Evolutionary conservation across 2,329 filamentous ascomycete species (phyloP).

Genomic region (Nothophoma quercina): DNA sequence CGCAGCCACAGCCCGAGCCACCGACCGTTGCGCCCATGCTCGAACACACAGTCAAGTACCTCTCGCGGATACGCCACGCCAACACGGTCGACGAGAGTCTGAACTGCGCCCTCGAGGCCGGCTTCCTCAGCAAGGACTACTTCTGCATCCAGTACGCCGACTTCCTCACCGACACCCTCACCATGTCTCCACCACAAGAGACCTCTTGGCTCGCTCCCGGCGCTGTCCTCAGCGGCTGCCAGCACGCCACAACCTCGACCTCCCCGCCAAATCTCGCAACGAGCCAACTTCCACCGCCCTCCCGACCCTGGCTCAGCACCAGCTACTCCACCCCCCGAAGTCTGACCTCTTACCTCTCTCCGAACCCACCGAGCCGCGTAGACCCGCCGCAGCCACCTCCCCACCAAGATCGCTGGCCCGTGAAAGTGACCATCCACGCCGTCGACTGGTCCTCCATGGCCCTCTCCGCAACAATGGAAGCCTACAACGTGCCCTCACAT

Average conservation of each 20-base stretch:
- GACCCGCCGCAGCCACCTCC: neutral
- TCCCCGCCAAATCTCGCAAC: neutral
- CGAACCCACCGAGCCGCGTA: constrained; percentile 22
- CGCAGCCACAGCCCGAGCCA: constrained; percentile 30
- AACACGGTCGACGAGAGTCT: constrained; percentile 63
- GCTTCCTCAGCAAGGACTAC: constrained; percentile 62
- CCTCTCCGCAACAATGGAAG: constrained; percentile 73
- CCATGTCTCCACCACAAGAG: constrained; percentile 58
- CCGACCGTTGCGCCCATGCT: constrained; percentile 50
- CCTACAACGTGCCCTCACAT: constrained; percentile 68
- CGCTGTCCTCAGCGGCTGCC: constrained; percentile 66
- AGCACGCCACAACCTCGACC: constrained; percentile 60
- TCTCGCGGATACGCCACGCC: constrained; percentile 65
- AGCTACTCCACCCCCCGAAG: constrained; percentile 39
- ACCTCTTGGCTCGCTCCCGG: constrained; percentile 70
- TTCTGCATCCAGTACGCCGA: constrained; percentile 59
- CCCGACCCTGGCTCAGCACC: constrained; percentile 50
- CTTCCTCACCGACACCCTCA: constrained; percentile 64
- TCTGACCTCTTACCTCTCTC: constrained; percentile 24
- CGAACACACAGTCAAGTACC: constrained; percentile 68
- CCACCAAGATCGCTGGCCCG: constrained; percentile 69
- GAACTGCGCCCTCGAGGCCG: constrained; percentile 60
- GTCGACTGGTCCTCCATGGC: constrained; percentile 69
- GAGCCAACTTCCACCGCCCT: constrained; percentile 35
- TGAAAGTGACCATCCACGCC: constrained; percentile 70